phyloP scores from a whole-genome alignment of 768 basidiomycete genomes.

The Amanita molliuscula region DNA sequence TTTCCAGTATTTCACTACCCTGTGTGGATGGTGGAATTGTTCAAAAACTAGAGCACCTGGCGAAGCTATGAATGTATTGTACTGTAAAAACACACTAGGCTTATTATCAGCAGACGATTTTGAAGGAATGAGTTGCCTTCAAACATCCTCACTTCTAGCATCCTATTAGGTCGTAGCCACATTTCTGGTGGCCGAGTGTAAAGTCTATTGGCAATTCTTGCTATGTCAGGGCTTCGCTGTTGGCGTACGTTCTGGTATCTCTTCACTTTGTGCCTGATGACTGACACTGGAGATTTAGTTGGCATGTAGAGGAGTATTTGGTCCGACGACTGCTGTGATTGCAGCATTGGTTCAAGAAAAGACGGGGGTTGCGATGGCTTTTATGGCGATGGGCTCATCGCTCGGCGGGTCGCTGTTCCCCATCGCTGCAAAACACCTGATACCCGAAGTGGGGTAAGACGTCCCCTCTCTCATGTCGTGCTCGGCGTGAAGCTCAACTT shows the following conservation, averaged over 20 bases:
- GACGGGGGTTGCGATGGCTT: slow-evolving; percentile 48
- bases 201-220: slow-evolving; percentile 66
- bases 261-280: too few species aligned
- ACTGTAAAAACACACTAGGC: too few species aligned
- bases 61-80: too few species aligned
- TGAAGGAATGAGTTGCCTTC: too few species aligned
- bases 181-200: slow-evolving; percentile 62
- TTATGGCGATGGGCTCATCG: slow-evolving; percentile 56
- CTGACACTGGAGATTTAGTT: slow-evolving; percentile 12
- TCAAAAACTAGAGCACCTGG: too few species aligned
- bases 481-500: too few species aligned
- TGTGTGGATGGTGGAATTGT: too few species aligned
- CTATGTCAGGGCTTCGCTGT: slow-evolving; percentile 62
- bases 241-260: slow-evolving; percentile 35
- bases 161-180: slow-evolving; percentile 42
- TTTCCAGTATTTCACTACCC: too few species aligned
- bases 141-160: slow-evolving; percentile 36
- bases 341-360: slow-evolving; percentile 69
- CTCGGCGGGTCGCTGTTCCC: slow-evolving; percentile 64
- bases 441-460: slow-evolving; percentile 33
- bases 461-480: neutral
- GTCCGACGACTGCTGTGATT: slow-evolving; percentile 46
- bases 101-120: too few species aligned
- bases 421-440: slow-evolving; percentile 44
- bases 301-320: slow-evolving; percentile 50